phyloP scores from a whole-genome alignment of 2,329 filamentous ascomycete genomes.

The Cordyceps cicadae region DNA sequence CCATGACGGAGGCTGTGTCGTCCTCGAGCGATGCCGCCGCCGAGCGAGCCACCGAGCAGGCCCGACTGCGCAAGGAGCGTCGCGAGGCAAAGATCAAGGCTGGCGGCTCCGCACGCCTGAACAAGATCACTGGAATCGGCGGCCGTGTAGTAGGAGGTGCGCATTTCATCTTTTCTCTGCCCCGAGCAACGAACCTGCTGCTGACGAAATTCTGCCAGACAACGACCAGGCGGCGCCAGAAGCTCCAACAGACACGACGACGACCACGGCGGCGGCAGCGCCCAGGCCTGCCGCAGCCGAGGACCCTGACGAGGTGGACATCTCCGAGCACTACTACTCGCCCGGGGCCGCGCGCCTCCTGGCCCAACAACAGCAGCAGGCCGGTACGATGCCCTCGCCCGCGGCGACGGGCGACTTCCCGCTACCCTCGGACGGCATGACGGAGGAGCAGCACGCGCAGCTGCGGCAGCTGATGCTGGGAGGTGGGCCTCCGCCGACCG shows the following conservation, averaged over 20 bases:
- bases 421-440: slow-evolving; percentile 26
- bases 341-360: slow-evolving; percentile 32
- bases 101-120: slow-evolving; percentile 60
- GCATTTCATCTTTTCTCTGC: neutral
- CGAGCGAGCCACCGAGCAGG: slow-evolving; percentile 53
- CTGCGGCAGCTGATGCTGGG: slow-evolving; percentile 58
- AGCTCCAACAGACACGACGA: slow-evolving; percentile 23
- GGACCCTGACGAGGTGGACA: slow-evolving; percentile 70
- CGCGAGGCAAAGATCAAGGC: slow-evolving; percentile 71
- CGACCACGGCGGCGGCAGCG: slow-evolving; percentile 20
- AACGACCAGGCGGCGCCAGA: slow-evolving; percentile 25
- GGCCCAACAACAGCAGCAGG: slow-evolving; percentile 15
- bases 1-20: slow-evolving; percentile 32
- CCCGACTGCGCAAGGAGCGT: slow-evolving; percentile 68
- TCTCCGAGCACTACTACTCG: slow-evolving; percentile 64
- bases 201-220: neutral
- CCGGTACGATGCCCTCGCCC: slow-evolving; percentile 15
- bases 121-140: slow-evolving; percentile 66
- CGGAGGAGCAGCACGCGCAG: slow-evolving; percentile 54
- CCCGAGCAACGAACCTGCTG: neutral
- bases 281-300: slow-evolving; percentile 33
- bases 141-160: slow-evolving; percentile 29
- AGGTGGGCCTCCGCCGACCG: slow-evolving; percentile 31
- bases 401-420: slow-evolving; percentile 11
- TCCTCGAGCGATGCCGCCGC: slow-evolving; percentile 38